Percentiles rank a stretch among this genome's conserved stretches.
Evolutionary conservation across 495 filamentous ascomycete species (phyloP).

Genomic region (Penicillium cosmopolitanum): DNA sequence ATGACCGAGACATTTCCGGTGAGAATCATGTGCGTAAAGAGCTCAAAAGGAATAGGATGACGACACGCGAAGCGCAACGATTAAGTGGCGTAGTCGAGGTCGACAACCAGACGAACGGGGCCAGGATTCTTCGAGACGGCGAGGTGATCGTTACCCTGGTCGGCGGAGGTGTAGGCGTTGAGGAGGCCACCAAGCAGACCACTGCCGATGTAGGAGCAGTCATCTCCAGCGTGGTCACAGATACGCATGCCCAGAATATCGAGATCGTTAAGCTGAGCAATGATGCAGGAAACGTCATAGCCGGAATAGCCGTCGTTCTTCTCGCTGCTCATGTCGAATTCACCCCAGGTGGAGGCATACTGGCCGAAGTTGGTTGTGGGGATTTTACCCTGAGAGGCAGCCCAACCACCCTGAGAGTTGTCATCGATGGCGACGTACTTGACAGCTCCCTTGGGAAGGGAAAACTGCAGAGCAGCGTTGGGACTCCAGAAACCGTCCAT

Average conservation of each 20-base stretch:
- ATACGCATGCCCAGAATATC: conserved; percentile 48
- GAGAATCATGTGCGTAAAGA: conserved; percentile 28
- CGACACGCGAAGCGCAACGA: neutral
- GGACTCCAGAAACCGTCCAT: conserved; percentile 46
- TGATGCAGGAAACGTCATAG: conserved; percentile 61
- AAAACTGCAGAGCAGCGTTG: conserved; percentile 46
- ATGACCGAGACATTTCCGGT: conserved; percentile 10
- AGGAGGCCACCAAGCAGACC: conserved; percentile 19
- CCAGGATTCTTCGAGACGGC: conserved; percentile 23
- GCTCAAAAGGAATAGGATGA: conserved; percentile 5
- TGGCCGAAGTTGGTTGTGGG: conserved; percentile 35
- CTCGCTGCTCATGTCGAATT: conserved; percentile 56
- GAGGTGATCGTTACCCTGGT: conserved; percentile 31
- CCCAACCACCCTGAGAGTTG: conserved; percentile 47
- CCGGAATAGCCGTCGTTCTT: conserved; percentile 49
- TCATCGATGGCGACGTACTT: conserved; percentile 53
- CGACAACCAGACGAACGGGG: conserved; percentile 38
- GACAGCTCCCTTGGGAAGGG: conserved; percentile 39
- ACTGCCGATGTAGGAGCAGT: conserved; percentile 42
- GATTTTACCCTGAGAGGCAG: conserved; percentile 38
- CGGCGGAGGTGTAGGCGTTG: conserved; percentile 42
- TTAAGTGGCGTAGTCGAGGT: conserved; percentile 39
- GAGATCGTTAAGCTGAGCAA: conserved; percentile 34
- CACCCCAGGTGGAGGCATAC: conserved; percentile 55
- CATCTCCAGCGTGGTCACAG: conserved; percentile 33